phyloP scores from a whole-genome alignment of 1,284 basidiomycete species.

The Entoloma clypeatum region DNA sequence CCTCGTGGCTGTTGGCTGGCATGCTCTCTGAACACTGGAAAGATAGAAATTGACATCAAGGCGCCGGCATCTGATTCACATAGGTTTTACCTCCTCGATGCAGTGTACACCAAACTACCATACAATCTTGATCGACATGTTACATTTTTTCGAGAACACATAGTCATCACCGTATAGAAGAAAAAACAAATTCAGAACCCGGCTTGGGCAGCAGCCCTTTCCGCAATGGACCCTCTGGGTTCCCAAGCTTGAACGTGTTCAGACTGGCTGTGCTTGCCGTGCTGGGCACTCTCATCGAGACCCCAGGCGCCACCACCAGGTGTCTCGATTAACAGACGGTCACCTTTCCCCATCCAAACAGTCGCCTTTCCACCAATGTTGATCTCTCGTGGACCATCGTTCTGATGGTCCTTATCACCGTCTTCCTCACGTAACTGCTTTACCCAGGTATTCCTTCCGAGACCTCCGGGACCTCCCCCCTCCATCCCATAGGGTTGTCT shows the following conservation, averaged over 20 bases:
- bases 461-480: conserved; percentile 74
- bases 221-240: conserved; percentile 70
- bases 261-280: conserved; percentile 25
- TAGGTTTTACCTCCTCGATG: too few relatives aligned
- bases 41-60: too few relatives aligned
- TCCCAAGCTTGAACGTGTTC: conserved; percentile 56
- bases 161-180: too few relatives aligned
- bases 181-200: conserved; percentile 50
- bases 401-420: conserved; percentile 51
- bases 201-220: conserved; percentile 66
- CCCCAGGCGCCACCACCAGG: conserved; percentile 96
- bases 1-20: too few relatives aligned
- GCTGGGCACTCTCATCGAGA: conserved; percentile 32
- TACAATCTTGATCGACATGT: too few relatives aligned
- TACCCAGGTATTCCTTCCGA: conserved; percentile 89
- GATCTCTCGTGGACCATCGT: conserved; percentile 53
- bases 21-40: too few relatives aligned
- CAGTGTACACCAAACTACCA: too few relatives aligned
- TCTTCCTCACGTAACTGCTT: conserved; percentile 72
- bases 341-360: conserved; percentile 82
- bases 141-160: too few relatives aligned
- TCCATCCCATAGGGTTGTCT: conserved; percentile 88
- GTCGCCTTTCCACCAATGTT: conserved; percentile 93
- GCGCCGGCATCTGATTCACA: too few relatives aligned
- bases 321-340: conserved; percentile 80